Evolutionary conservation across 306 rosid genomes (phyloP).

Genomic region (Quercus gilva): DNA sequence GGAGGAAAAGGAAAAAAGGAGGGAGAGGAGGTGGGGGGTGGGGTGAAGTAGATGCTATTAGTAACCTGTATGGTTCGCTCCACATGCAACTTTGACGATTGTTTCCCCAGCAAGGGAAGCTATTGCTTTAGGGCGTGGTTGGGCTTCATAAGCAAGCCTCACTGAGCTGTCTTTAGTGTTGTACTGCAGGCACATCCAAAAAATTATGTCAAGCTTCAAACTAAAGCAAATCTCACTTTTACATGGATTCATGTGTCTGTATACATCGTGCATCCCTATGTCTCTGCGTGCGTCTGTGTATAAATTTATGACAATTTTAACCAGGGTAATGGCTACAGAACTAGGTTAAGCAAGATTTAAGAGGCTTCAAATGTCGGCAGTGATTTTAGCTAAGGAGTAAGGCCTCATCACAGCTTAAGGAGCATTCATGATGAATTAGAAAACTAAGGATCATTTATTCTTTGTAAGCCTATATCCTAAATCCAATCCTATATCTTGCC

Average conservation of each 20-base stretch:
- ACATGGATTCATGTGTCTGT: neutral
- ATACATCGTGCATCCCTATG: neutral
- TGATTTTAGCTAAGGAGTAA: neutral
- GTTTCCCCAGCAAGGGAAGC: slow-evolving; percentile 84
- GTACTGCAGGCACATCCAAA: slow-evolving; percentile 64
- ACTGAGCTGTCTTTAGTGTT: slow-evolving; percentile 95
- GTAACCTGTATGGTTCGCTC: slow-evolving; percentile 89
- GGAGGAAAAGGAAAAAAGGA: neutral
- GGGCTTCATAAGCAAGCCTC: slow-evolving; percentile 91
- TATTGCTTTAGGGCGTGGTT: slow-evolving; percentile 88
- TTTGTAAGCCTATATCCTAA: neutral
- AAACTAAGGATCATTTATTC: neutral
- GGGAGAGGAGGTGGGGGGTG: neutral
- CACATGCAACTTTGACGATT: slow-evolving; percentile 87
- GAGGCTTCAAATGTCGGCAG: neutral
- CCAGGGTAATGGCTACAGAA: neutral
- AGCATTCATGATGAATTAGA: neutral
- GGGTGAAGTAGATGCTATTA: neutral
- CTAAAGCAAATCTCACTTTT: neutral
- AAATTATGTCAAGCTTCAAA: slow-evolving; percentile 21
- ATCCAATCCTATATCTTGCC: neutral
- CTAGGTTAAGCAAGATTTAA: neutral
- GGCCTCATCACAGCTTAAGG: neutral
- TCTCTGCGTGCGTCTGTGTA: neutral
- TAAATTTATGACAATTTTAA: neutral